Evolutionary conservation across 176 grass and related monocot species (phyloP), one percentile per base, ranked within the genome.

Genomic region (Juncus effusus): DNA sequence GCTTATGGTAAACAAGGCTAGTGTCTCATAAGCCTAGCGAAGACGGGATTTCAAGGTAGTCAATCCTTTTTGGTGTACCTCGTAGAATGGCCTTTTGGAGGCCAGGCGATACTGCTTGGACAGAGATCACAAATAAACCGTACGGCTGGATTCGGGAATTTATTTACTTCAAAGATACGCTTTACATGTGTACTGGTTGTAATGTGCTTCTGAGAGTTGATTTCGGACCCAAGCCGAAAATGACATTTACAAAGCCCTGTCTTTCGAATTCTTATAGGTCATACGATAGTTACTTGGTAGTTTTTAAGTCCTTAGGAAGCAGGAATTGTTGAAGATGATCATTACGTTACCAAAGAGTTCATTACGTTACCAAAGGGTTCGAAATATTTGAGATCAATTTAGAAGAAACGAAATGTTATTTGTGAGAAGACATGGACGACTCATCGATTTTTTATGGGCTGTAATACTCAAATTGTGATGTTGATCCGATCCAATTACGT

Each of bases 1-100:
- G 2, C 4, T 3, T 3, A 36, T 67, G 42, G 44, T 51, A 15
- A 2, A n/a, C 3, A 67, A 67, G 45, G 64, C 64, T 67, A 42
- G 45, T 67, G 45, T 42, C 44, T 67, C 16, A 35, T 67, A 35
- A 67, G 45, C 64, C 64, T 50, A 51, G 45, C 50, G 7, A 36
- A 37, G 64, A 4, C 6, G 14, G 0, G 64, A 67, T 7, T 67
- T 67, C 13, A 67, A 47, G 6, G 64, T 52, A 3, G 5, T 67
- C 16, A 51, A 49, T 6, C 3, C 35, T 0, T 53, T 50, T 67
- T 39, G 64, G 6, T 28, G 0, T 1, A 0, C 3, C 9, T 3
- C 10, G 9, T 10, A 52, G 14, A 12, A 2, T 67, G 8, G 64
- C 64, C 13, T 67, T 7, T 54, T 67, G 44, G 64, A 37, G 47